phyloP scores from a whole-genome alignment of 2,329 filamentous ascomycete genomes.

The Colletotrichum tropicale region DNA sequence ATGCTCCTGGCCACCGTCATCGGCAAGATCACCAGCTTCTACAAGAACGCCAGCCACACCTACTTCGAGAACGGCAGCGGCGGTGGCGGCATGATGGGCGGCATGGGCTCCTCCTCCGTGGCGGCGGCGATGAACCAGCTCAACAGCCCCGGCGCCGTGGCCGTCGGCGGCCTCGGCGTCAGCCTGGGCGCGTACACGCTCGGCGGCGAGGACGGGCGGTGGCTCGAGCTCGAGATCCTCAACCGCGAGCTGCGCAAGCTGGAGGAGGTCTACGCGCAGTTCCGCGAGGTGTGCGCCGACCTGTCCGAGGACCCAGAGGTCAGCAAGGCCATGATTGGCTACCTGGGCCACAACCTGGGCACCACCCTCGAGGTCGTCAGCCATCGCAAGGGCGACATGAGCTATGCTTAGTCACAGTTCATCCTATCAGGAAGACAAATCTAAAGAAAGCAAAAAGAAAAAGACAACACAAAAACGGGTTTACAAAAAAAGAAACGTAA shows the following conservation, averaged over 20 bases:
- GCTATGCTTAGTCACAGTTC: conserved; percentile 24
- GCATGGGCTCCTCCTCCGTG: not conserved
- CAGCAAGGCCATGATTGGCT: conserved; percentile 48
- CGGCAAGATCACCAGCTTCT: conserved; percentile 51
- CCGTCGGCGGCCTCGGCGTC: conserved; percentile 34
- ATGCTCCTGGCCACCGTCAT: conserved; percentile 57
- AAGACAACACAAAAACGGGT: not conserved
- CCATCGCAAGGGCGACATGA: conserved; percentile 37
- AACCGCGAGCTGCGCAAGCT: conserved; percentile 52
- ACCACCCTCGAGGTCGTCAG: conserved; percentile 46
- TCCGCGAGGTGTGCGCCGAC: conserved; percentile 45
- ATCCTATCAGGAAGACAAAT: not conserved
- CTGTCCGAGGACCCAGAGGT: conserved; percentile 46
- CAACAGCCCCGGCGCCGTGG: conserved; percentile 3
- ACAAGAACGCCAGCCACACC: conserved; percentile 44
- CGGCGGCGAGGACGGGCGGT: conserved; percentile 48
- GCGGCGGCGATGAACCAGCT: conserved; percentile 8
- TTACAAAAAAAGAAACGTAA: not conserved
- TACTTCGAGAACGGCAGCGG: conserved; percentile 37
- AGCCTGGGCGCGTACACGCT: conserved; percentile 50
- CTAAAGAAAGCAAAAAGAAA: not conserved
- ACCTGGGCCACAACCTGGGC: conserved; percentile 47
- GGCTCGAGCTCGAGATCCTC: conserved; percentile 53
- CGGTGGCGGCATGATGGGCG: not conserved
- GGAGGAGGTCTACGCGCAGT: conserved; percentile 48